Evolutionary conservation across 805 yeast species (phyloP).

Genomic region (Ogataea minuta): DNA sequence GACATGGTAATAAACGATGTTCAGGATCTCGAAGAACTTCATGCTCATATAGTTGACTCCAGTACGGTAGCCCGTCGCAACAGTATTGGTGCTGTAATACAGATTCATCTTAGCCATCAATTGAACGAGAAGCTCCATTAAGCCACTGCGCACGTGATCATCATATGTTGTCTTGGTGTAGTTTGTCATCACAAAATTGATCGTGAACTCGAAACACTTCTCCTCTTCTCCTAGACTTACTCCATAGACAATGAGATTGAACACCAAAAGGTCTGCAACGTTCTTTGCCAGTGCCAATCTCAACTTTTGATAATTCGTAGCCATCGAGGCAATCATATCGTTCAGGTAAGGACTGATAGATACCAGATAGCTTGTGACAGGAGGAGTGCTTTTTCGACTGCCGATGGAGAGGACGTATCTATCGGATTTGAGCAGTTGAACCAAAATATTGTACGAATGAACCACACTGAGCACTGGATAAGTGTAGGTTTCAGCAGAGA

Average conservation of each 20-base stretch:
- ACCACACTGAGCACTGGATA: constrained; percentile 33
- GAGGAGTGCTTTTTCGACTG: constrained; percentile 24
- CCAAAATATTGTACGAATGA: constrained; percentile 29
- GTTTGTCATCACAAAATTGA: constrained; percentile 23
- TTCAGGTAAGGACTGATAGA: constrained; percentile 20
- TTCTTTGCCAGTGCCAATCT: constrained; percentile 32
- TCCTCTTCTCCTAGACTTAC: constrained; percentile 25
- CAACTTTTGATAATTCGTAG: constrained; percentile 30
- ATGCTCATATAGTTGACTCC: constrained; percentile 33
- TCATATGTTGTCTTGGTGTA: constrained; percentile 20
- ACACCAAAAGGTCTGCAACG: constrained; percentile 33
- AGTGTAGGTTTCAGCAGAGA: constrained; percentile 19
- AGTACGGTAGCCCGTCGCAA: constrained; percentile 21
- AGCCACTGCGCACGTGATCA: constrained; percentile 23
- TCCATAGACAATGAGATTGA: constrained; percentile 32
- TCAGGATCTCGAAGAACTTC: constrained; percentile 29
- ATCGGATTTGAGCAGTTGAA: constrained; percentile 33
- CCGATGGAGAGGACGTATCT: constrained; percentile 26
- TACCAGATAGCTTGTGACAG: constrained; percentile 23
- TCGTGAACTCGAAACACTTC: constrained; percentile 25
- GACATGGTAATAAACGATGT: constrained; percentile 22
- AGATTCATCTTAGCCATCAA: constrained; percentile 32
- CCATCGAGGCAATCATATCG: constrained; percentile 24
- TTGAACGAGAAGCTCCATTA: constrained; percentile 32
- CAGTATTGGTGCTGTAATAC: constrained; percentile 30